Evolutionary conservation across 805 yeast genomes (phyloP), one percentile per base, ranked within the genome.

Genomic region (Suhomyces pyralidae): DNA sequence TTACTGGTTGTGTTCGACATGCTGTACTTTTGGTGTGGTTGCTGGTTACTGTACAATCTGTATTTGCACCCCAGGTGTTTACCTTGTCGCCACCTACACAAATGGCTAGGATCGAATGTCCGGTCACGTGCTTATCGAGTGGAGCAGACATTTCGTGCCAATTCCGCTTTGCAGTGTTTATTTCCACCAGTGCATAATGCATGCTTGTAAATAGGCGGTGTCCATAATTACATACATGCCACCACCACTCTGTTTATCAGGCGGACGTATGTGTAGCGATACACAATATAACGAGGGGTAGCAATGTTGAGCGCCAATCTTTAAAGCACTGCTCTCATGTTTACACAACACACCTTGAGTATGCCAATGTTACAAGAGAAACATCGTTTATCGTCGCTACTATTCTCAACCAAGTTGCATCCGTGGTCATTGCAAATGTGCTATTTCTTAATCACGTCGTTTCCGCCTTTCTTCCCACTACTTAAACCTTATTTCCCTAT

Each of bases 1-100:
- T 36, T 49, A 19, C 42, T 38, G 28, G 45, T 34, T n/a, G 49
- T 28, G 19, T 12, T 32, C 5, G 50, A 17, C 50, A 48, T 48
- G 14, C 7, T 14, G 20, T 9, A 7, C 5, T 6, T 17, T 17
- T 36, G 28, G 3, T 15, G 14, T 38, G 24, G 42, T 38, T 38
- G 24, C 40, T 36, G 12, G 17, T 17, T 19, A 15, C 19, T 9
- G 40, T 7, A 17, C 17, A 17, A 38, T 17, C 24, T 38, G 24
- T 38, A 19, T 9, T 36, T 38, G 42, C 24, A 19, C 42, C 42
- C 42, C 40, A 20, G 24, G 24, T 32, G 36, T 32, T n/a, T 32
- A n/a, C 17, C 8, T 10, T n/a, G 36, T 32, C 36, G 36, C 36
- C 36, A 32, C 36, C 9, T 7, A n/a, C 36, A 32, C 36, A 32